Evolutionary conservation across 1,139 yeast species (phyloP).

Genomic region (Hemisphaericaspora lyxosophila): DNA sequence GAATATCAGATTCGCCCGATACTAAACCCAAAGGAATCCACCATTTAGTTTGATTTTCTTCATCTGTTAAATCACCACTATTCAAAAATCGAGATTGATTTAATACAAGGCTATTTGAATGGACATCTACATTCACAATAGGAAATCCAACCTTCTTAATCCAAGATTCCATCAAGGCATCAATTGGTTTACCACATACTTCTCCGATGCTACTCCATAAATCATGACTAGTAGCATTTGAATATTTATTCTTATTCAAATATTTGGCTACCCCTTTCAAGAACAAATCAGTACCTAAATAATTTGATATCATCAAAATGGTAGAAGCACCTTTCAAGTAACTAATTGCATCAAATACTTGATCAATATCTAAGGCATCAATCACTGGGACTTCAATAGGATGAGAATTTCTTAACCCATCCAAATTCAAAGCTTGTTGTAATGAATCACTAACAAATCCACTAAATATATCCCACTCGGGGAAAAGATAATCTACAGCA

Average conservation of each 20-base stretch:
- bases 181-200: slow-evolving; percentile 74
- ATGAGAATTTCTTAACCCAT: slow-evolving; percentile 73
- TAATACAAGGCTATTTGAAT: slow-evolving; percentile 45
- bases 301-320: slow-evolving; percentile 67
- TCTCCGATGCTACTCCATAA: slow-evolving; percentile 76
- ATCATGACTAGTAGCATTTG: slow-evolving; percentile 77
- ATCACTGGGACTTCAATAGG: slow-evolving; percentile 85
- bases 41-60: slow-evolving; percentile 71
- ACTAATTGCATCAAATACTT: slow-evolving; percentile 81
- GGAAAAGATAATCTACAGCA: slow-evolving; percentile 73
- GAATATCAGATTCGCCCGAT: slow-evolving; percentile 20
- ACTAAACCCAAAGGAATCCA: slow-evolving; percentile 67
- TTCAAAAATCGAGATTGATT: slow-evolving; percentile 74
- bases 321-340: slow-evolving; percentile 81
- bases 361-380: slow-evolving; percentile 80
- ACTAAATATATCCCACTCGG: slow-evolving; percentile 87
- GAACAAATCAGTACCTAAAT: slow-evolving; percentile 65
- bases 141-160: slow-evolving; percentile 84
- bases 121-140: slow-evolving; percentile 55
- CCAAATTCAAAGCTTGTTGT: slow-evolving; percentile 70
- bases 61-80: slow-evolving; percentile 75
- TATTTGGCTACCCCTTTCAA: slow-evolving; percentile 71
- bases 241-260: slow-evolving; percentile 67
- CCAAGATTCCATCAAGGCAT: slow-evolving; percentile 76
- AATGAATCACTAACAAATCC: slow-evolving; percentile 65